These are phyloP conservation scores for Metschnikowia similis DNA, from an alignment of 805 yeast genomes.

Conservation along the genomic window DNA sequence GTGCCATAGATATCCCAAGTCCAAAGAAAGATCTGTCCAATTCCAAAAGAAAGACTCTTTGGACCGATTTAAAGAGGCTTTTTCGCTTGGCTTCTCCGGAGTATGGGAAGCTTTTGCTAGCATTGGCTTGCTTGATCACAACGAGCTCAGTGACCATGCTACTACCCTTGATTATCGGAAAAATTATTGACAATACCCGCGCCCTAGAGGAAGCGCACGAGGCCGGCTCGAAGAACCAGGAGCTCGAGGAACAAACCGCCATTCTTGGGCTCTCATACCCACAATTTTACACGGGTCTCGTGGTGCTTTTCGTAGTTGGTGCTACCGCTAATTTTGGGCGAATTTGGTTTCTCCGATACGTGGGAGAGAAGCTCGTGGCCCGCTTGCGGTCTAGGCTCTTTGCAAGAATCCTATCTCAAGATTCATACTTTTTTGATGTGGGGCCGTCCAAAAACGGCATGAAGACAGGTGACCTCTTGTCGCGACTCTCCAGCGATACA, in stretches of 20 bases:
- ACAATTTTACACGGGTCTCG: conserved; percentile 62
- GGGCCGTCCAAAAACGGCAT: conserved; percentile 47
- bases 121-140: conserved; percentile 58
- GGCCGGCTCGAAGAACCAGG: conserved; percentile 12
- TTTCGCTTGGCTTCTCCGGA: conserved; percentile 18
- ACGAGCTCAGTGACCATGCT: conserved; percentile 80
- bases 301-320: conserved; percentile 64
- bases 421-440: conserved; percentile 82
- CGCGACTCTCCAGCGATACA: conserved; percentile 83
- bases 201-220: conserved; percentile 14
- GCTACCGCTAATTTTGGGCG: conserved; percentile 79
- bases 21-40: not conserved
- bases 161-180: conserved; percentile 81
- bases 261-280: conserved; percentile 55
- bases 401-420: conserved; percentile 75
- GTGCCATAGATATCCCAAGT: not conserved
- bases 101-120: conserved; percentile 32
- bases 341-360: conserved; percentile 65
- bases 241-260: conserved; percentile 4
- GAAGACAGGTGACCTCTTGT: conserved; percentile 88
- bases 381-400: conserved; percentile 74
- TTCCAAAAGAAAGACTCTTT: conserved; percentile 1
- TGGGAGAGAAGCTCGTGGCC: conserved; percentile 86
- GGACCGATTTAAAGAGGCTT: conserved; percentile 12
- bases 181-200: conserved; percentile 70